Conservation (phyloP, 148 eudicot genomes). For the Pharnaceum exiguum region DNA sequence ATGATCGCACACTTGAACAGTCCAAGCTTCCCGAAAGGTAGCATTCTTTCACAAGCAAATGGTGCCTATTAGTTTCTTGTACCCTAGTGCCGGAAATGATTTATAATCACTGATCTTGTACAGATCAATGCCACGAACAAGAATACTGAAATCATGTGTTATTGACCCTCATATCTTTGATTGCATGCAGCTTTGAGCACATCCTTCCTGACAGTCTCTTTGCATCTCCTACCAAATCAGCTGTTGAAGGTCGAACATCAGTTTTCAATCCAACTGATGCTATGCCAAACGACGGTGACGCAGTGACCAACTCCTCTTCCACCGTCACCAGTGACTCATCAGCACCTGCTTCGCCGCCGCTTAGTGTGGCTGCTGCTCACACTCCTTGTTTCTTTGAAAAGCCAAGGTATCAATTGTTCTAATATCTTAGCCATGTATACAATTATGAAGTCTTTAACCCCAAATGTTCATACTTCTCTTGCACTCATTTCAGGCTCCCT, state of each 20-base stretch:
- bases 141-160: not conserved
- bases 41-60: not conserved
- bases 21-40: slow-evolving; percentile 61
- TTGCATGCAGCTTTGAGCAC: slow-evolving; percentile 70
- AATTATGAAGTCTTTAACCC: not conserved
- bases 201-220: slow-evolving; percentile 78
- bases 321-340: slow-evolving; percentile 30
- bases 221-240: slow-evolving; percentile 72
- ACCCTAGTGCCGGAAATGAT: slow-evolving; percentile 13
- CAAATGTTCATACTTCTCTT: not conserved
- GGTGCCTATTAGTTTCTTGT: slow-evolving; percentile 3
- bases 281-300: slow-evolving; percentile 28
- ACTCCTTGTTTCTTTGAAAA: slow-evolving; percentile 51
- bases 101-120: too few species aligned
- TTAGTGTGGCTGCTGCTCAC: slow-evolving; percentile 38
- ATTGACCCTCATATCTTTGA: not conserved
- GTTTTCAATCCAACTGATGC: slow-evolving; percentile 27
- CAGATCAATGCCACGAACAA: too few species aligned
- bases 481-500: slow-evolving; percentile 27
- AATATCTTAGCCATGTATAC: not conserved
- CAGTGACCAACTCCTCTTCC: slow-evolving; percentile 21
- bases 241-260: slow-evolving; percentile 32
- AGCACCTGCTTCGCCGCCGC: slow-evolving; percentile 29
- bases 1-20: slow-evolving; percentile 23
- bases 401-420: slow-evolving; percentile 47